phyloP scores from a whole-genome alignment of 441 rosid genomes.

The Gossypium gossypioides region DNA sequence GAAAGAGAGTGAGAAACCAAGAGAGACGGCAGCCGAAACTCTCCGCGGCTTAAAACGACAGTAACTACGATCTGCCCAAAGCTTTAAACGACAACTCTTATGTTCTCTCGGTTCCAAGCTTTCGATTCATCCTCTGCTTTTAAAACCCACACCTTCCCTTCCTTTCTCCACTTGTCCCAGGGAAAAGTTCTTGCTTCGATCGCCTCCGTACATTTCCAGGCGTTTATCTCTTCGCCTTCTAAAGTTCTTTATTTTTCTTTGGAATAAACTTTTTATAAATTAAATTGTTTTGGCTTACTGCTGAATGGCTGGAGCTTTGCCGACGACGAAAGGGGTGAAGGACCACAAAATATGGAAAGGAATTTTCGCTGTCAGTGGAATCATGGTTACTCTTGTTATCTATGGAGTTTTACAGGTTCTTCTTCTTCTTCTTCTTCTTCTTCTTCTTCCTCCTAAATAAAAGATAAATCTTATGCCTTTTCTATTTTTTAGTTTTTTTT shows the following conservation, averaged over 20 bases:
- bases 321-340: slow-evolving; percentile 27
- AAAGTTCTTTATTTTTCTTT: neutral
- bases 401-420: slow-evolving; percentile 82
- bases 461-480: neutral
- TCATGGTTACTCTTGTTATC: slow-evolving; percentile 86
- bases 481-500: neutral
- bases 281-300: slow-evolving; percentile 3
- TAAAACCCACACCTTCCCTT: neutral
- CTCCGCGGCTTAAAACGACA: slow-evolving; percentile 21
- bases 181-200: neutral
- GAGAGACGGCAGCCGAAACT: slow-evolving; percentile 6
- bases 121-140: neutral
- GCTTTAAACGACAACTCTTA: neutral
- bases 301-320: slow-evolving; percentile 45
- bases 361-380: slow-evolving; percentile 64
- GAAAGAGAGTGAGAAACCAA: neutral
- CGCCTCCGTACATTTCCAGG: neutral
- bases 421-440: neutral
- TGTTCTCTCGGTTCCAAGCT: neutral
- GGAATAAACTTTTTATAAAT: neutral
- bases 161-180: neutral
- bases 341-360: slow-evolving; percentile 65
- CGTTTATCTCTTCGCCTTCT: neutral
- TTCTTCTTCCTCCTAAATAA: neutral
- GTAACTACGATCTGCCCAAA: slow-evolving; percentile 18